Evolutionary conservation across 2,329 filamentous ascomycete genomes (phyloP).

Genomic region (Diaporthe aspalathi): DNA sequence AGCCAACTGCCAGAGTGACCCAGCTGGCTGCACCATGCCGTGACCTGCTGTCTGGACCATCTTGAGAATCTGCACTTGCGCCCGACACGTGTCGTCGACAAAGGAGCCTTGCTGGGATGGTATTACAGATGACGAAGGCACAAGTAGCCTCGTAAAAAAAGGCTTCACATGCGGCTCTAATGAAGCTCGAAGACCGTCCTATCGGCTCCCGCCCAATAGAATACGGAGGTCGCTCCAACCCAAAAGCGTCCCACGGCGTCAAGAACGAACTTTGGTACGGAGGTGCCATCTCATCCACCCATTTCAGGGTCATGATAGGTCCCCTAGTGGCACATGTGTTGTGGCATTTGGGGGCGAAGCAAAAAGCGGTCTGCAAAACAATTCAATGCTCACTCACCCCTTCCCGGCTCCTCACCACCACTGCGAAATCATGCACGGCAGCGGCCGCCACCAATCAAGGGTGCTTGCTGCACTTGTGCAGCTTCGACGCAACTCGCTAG

Average conservation of each 20-base stretch:
- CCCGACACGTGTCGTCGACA: not conserved
- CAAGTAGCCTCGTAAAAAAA: not conserved
- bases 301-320: not conserved
- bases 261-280: not conserved
- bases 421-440: conserved; percentile 1
- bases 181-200: not conserved
- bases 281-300: not conserved
- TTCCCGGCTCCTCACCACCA: conserved; percentile 2
- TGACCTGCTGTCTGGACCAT: not conserved
- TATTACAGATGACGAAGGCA: conserved; percentile 2
- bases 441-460: conserved; percentile 9
- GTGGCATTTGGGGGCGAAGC: conserved; percentile 11
- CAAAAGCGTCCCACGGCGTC: not conserved
- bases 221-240: not conserved
- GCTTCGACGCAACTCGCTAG: not conserved
- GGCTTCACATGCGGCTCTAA: conserved; percentile 13
- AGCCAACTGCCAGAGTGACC: not conserved
- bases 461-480: not conserved
- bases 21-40: not conserved
- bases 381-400: conserved; percentile 1
- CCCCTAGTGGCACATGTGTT: conserved; percentile 3
- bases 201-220: not conserved
- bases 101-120: not conserved
- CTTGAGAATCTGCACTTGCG: not conserved
- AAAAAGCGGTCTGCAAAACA: conserved; percentile 18